phyloP scores from a whole-genome alignment of 768 basidiomycete species.

The Hypsizygus marmoreus region DNA sequence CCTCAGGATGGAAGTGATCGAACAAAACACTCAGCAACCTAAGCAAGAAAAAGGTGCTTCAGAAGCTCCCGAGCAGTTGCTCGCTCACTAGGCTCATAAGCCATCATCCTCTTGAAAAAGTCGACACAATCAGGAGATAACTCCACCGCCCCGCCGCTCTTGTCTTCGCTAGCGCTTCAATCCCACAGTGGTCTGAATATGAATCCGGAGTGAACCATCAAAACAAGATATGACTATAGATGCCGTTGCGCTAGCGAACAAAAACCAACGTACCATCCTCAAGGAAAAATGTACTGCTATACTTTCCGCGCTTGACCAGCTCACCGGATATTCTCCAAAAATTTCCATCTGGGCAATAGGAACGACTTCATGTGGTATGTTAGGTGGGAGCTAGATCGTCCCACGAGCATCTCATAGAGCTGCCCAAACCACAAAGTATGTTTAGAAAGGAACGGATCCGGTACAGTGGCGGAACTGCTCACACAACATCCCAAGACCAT shows the following conservation, averaged over 20 bases:
- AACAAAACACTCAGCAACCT: no score
- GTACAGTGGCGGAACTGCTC: no score
- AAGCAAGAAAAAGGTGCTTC: background rate
- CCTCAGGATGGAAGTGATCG: no score
- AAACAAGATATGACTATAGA: background rate
- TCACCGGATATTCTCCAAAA: background rate
- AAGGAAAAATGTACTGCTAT: background rate
- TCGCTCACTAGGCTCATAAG: background rate
- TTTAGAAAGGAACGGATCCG: background rate
- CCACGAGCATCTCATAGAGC: background rate
- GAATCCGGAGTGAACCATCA: background rate
- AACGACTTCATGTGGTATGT: background rate
- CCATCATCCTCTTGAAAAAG: background rate
- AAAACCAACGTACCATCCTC: background rate
- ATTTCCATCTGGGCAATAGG: background rate
- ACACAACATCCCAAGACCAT: constrained; percentile 1
- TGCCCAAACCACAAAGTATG: background rate
- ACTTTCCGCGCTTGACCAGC: background rate
- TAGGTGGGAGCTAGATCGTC: background rate
- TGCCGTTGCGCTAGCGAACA: no score
- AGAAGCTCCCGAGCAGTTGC: background rate
- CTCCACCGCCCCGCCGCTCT: background rate
- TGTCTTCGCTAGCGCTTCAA: background rate
- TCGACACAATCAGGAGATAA: background rate
- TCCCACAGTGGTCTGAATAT: background rate